phyloP scores from a whole-genome alignment of 768 basidiomycete species.

The Cubamyces lactineus region DNA sequence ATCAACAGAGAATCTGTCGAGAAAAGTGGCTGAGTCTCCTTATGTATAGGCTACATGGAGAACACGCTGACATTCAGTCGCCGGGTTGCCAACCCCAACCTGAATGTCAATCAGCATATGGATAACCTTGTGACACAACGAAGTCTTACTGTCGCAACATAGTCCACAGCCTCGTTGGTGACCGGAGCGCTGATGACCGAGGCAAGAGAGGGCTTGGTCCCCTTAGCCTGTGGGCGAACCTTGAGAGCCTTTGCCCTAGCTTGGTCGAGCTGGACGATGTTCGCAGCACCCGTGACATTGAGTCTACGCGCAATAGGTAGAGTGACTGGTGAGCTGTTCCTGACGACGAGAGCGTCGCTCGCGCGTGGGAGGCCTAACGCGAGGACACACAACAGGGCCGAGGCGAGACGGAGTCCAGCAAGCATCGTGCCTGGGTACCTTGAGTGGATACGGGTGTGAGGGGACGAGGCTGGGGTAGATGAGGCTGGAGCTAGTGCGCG shows the following conservation, averaged over 20 bases:
- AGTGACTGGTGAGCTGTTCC: constrained; percentile 23
- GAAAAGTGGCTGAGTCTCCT: neutral
- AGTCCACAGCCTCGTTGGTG: constrained; percentile 31
- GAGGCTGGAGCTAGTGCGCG: neutral
- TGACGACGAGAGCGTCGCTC: constrained; percentile 18
- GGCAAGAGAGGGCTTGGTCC: constrained; percentile 3
- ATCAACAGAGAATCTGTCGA: constrained; percentile 49
- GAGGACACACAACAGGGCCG: neutral
- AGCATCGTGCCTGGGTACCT: constrained; percentile 4
- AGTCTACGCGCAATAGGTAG: constrained; percentile 27
- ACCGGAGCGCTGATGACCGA: constrained; percentile 16
- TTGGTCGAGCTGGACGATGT: constrained; percentile 28
- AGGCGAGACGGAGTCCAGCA: constrained; percentile 7
- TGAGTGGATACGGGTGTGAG: neutral
- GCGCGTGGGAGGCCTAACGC: neutral
- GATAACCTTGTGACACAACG: too few relatives aligned
- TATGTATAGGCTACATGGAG: too few relatives aligned
- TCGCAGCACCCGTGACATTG: constrained; percentile 28
- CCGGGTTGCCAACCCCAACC: constrained; percentile 53
- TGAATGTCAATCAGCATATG: neutral
- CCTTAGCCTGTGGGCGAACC: neutral
- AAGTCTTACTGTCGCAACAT: constrained; percentile 30
- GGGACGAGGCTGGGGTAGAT: neutral
- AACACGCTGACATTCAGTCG: constrained; percentile 41
- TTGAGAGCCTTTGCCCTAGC: constrained; percentile 26